Conservation (phyloP, 495 filamentous ascomycete species). For the Margaritispora aquatica region DNA sequence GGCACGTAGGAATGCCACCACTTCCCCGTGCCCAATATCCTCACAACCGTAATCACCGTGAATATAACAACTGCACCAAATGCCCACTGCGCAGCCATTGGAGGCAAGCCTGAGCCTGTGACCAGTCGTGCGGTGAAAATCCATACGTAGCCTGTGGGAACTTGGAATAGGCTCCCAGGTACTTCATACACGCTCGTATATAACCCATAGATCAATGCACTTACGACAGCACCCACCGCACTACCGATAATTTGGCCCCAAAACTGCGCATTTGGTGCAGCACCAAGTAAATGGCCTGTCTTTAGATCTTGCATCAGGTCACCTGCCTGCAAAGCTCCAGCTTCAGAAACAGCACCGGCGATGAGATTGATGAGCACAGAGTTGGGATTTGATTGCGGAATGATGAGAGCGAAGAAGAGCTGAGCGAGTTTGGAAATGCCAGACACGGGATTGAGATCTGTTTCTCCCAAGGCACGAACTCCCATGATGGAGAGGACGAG, state of each 20-base stretch:
- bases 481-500: conserved; percentile 92
- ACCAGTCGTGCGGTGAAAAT: conserved; percentile 92
- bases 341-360: conserved; percentile 82
- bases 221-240: conserved; percentile 80
- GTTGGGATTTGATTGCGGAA: conserved; percentile 67
- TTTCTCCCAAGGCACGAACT: conserved; percentile 89
- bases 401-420: conserved; percentile 85
- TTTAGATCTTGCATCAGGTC: conserved; percentile 99
- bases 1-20: conserved; percentile 61
- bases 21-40: conserved; percentile 46
- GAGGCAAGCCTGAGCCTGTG: conserved; percentile 84
- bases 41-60: conserved; percentile 58
- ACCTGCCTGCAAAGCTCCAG: conserved; percentile 89
- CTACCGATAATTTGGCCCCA: conserved; percentile 92
- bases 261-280: conserved; percentile 91
- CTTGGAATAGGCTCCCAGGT: conserved; percentile 83
- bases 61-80: conserved; percentile 64
- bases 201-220: conserved; percentile 80
- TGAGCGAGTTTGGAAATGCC: conserved; percentile 96
- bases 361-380: conserved; percentile 89
- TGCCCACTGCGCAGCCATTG: conserved; percentile 74
- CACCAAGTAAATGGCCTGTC: conserved; percentile 88
- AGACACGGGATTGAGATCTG: conserved; percentile 93
- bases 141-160: conserved; percentile 94
- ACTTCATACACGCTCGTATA: conserved; percentile 88